These are phyloP conservation scores for Trametes villosa DNA, from an alignment of 768 basidiomycete genomes.

Conservation along the genomic window DNA sequence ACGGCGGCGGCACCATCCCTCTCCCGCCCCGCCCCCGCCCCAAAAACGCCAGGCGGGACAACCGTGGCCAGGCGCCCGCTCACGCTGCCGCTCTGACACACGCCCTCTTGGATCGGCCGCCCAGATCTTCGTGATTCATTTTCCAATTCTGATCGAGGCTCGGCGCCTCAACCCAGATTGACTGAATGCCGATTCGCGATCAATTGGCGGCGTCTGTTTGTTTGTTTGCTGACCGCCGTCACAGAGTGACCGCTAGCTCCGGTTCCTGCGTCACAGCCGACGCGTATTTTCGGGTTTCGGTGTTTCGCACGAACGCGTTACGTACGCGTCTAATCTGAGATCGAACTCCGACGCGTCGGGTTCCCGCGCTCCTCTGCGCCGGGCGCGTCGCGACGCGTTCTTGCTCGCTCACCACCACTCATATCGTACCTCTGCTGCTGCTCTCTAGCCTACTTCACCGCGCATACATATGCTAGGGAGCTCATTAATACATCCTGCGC, in stretches of 20 bases:
- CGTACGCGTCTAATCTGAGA: not conserved
- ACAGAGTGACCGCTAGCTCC: not conserved
- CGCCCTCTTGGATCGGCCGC: constrained; percentile 3
- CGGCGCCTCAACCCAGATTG: constrained; percentile 18
- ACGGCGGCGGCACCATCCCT: constrained; percentile 1
- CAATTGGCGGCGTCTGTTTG: constrained; percentile 17
- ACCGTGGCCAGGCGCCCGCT: constrained; percentile 1
- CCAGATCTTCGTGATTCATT: constrained; percentile 8
- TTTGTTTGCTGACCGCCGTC: constrained; percentile 2
- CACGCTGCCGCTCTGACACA: not conserved
- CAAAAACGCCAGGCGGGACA: constrained; percentile 3
- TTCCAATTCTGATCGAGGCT: constrained; percentile 13
- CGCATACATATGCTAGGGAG: not conserved
- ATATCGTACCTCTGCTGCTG: not conserved
- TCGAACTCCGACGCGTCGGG: constrained; percentile 2
- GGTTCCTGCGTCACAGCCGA: not conserved
- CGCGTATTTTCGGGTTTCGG: not conserved
- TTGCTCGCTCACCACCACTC: not conserved
- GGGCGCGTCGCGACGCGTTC: not conserved
- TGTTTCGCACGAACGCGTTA: not conserved
- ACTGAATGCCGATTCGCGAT: constrained; percentile 20
- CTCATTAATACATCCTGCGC: not conserved
- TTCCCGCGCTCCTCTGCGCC: not conserved
- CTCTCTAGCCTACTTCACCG: not conserved
- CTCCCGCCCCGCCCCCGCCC: constrained; percentile 14